These are phyloP conservation scores for Aspergillus versicolor DNA, from an alignment of 2,329 filamentous ascomycete genomes.

Conservation along the genomic window DNA sequence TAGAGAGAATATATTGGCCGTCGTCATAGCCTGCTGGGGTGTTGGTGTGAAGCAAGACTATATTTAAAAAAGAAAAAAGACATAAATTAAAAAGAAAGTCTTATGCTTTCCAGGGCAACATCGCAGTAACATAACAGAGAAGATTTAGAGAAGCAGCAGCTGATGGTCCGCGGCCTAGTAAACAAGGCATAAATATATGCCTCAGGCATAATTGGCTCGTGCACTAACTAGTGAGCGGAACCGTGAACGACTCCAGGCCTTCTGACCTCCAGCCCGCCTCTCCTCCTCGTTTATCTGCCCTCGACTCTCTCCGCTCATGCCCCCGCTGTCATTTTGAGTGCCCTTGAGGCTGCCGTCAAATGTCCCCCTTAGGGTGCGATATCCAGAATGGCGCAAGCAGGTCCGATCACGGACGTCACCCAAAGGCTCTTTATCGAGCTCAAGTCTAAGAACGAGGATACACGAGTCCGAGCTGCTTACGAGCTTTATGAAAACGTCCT, in stretches of 20 bases:
- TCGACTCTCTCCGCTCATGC: conserved; percentile 19
- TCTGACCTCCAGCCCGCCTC: conserved; percentile 8
- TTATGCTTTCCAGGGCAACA: not conserved
- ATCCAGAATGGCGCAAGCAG: conserved; percentile 48
- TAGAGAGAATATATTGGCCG: not conserved
- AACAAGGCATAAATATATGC: not conserved
- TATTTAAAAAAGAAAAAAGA: not conserved
- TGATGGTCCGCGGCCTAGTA: not conserved
- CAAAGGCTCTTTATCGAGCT: conserved; percentile 59
- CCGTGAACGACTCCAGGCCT: conserved; percentile 13
- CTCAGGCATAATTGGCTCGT: conserved; percentile 24
- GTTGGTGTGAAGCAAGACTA: not conserved
- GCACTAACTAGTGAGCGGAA: conserved; percentile 9
- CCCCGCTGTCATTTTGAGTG: conserved; percentile 21
- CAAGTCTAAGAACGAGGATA: conserved; percentile 56
- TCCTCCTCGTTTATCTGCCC: conserved; percentile 14
- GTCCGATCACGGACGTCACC: conserved; percentile 49
- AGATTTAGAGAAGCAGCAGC: not conserved
- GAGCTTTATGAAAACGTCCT: conserved; percentile 49
- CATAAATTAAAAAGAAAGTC: not conserved
- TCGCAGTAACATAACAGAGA: not conserved
- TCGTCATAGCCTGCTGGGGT: not conserved
- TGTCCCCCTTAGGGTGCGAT: conserved; percentile 39
- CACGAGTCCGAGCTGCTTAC: conserved; percentile 48
- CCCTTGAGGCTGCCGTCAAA: conserved; percentile 38